Evolutionary conservation across 2,329 filamentous ascomycete genomes (phyloP).

Genomic region (Sporothrix globosa): DNA sequence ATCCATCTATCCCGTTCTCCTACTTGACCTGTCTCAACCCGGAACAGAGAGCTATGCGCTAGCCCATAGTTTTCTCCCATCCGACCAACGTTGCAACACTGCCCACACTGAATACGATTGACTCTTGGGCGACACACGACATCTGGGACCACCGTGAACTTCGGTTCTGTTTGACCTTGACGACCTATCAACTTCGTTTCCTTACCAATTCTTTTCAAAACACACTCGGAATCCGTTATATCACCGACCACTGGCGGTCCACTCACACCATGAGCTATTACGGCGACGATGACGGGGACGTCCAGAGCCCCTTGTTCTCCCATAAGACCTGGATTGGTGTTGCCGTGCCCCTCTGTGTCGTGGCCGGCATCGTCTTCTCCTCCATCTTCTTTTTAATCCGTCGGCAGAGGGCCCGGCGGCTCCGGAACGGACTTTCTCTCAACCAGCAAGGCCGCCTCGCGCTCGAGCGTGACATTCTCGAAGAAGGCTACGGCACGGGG

Average conservation of each 20-base stretch:
- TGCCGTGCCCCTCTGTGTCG: constrained; percentile 31
- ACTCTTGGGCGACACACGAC: not conserved
- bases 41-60: not conserved
- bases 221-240: not conserved
- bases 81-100: not conserved
- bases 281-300: constrained; percentile 9
- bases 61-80: not conserved
- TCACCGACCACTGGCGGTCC: too few relatives aligned
- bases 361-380: constrained; percentile 18
- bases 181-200: not conserved
- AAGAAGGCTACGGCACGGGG: not conserved
- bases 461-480: constrained; percentile 31
- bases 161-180: not conserved
- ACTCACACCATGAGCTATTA: constrained; percentile 25
- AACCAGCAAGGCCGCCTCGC: constrained; percentile 33
- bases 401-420: constrained; percentile 23
- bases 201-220: not conserved
- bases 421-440: constrained; percentile 19
- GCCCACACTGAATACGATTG: not conserved
- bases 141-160: not conserved
- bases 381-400: constrained; percentile 11
- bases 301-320: constrained; percentile 9
- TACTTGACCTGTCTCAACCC: not conserved
- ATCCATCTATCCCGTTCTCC: not conserved
- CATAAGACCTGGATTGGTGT: constrained; percentile 30